A percentile compares a stretch with the other conserved stretches of the same genome.
These are phyloP conservation scores for Penicillium fimorum DNA, from an alignment of 495 filamentous ascomycete species.

Conservation along the genomic window DNA sequence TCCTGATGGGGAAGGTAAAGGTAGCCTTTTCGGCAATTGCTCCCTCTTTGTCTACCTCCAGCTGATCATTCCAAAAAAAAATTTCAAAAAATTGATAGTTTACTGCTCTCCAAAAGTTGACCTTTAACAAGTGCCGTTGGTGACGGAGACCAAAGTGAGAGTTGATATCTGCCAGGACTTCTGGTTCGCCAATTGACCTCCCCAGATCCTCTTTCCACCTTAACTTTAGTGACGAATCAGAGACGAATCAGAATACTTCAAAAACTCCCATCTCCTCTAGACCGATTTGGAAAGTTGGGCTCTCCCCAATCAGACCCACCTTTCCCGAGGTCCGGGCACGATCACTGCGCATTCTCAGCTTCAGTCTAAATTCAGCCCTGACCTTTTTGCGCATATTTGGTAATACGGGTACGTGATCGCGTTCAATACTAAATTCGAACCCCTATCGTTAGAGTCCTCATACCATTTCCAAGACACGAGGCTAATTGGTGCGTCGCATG, in stretches of 20 bases:
- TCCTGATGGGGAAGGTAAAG: no score
- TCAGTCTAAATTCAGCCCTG: constrained; percentile 10
- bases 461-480: constrained; percentile 16
- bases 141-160: not conserved
- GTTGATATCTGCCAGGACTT: not conserved
- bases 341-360: constrained; percentile 1
- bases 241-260: constrained; percentile 32
- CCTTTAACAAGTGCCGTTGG: not conserved
- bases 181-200: not conserved
- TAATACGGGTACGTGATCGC: constrained; percentile 25
- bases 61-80: no score
- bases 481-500: constrained; percentile 39
- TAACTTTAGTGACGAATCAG: no score
- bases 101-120: no score
- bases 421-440: constrained; percentile 10
- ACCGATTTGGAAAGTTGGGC: constrained; percentile 22
- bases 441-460: no score
- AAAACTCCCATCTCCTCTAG: not conserved
- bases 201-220: no score
- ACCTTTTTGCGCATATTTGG: constrained; percentile 31
- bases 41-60: no score
- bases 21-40: no score
- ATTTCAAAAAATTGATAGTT: no score
- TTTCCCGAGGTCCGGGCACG: constrained; percentile 2
- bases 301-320: constrained; percentile 36